Evolutionary conservation across 1,284 basidiomycete species (phyloP).

Genomic region (Sporisorium scitamineum): DNA sequence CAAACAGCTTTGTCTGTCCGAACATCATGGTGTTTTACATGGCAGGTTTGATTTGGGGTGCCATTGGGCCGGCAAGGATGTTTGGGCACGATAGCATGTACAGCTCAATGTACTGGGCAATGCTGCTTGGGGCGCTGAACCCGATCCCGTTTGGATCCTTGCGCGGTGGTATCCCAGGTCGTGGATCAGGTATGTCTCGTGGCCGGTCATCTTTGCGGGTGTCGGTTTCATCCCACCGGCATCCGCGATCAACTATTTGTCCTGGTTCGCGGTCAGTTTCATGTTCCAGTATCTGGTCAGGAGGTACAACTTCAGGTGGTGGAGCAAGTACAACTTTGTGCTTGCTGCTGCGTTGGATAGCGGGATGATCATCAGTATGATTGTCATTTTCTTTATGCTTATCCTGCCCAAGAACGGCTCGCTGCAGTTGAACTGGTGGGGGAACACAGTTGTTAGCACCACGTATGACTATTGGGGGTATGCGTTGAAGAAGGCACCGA

Average conservation of each 20-base stretch:
- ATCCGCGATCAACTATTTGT: slow-evolving; percentile 92
- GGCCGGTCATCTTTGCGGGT: slow-evolving; percentile 85
- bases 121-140: slow-evolving; percentile 57
- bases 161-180: slow-evolving; percentile 75
- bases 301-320: slow-evolving; percentile 86
- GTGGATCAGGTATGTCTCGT: slow-evolving; percentile 82
- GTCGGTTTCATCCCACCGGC: slow-evolving; percentile 86
- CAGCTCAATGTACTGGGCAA: slow-evolving; percentile 53
- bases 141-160: slow-evolving; percentile 74
- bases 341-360: slow-evolving; percentile 72
- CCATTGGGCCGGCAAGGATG: slow-evolving; percentile 60
- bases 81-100: slow-evolving; percentile 55
- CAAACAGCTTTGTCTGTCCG: slow-evolving; percentile 83
- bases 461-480: slow-evolving; percentile 62
- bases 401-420: slow-evolving; percentile 78
- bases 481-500: slow-evolving; percentile 29
- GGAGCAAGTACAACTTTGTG: slow-evolving; percentile 79
- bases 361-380: slow-evolving; percentile 73
- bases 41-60: slow-evolving; percentile 62
- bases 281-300: slow-evolving; percentile 90
- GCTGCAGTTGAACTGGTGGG: slow-evolving; percentile 83
- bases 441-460: slow-evolving; percentile 76
- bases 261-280: slow-evolving; percentile 88
- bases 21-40: slow-evolving; percentile 88
- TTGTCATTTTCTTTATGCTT: slow-evolving; percentile 89